Base-by-base conservation (phyloP, 1,139 yeast species). In the Arxiozyma heterogenica region DNA sequence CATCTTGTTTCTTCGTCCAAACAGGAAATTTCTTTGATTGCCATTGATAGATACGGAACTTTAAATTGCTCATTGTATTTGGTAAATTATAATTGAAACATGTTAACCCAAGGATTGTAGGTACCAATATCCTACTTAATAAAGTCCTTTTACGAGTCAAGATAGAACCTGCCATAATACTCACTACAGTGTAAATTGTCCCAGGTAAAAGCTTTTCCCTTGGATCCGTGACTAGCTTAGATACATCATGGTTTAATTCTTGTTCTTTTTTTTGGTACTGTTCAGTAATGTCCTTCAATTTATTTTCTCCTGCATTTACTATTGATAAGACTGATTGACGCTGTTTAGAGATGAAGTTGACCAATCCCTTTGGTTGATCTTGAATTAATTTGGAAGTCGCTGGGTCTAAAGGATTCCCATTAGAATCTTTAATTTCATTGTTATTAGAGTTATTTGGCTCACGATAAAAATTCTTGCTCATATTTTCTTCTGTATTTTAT, bases 81-180 rank as follows among this genome's bases (percentile, higher is more conserved):
- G 98, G 98, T 62, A 91, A 76, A 60, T 86, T 84, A 69, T 82
- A 79, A 56, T 76, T 80, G 72, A 90, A 88, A 1, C 95, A 84
- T 15, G 77, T 78, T 21, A 80, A 61, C 18, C 95, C 96, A 51
- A 86, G 76, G 0, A 77, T 71, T 3, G 85, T 56, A 1, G 98
- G 98, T 15, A 82, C 75, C 0, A 80, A 59, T 4, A 78, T 72
- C 63, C 84, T 82, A 18, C 87, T 68, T 4, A 84, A 53, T 17
- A 85, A 80, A 57, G 88, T 78, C 63, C 83, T 83, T 47, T 59
- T 65, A 65, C 96, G 88, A 3, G 95, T 82, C 51, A 86, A 68
- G 51, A 93, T 83, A 34, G 88, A 80, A 52, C 97, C 98, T 4
- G 94, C 75, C 62, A 91, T 77, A 2, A 83, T 77, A n/a, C 91